Conservation (phyloP, 352 stramenopile species). For the Globisporangium megalacanthum region DNA sequence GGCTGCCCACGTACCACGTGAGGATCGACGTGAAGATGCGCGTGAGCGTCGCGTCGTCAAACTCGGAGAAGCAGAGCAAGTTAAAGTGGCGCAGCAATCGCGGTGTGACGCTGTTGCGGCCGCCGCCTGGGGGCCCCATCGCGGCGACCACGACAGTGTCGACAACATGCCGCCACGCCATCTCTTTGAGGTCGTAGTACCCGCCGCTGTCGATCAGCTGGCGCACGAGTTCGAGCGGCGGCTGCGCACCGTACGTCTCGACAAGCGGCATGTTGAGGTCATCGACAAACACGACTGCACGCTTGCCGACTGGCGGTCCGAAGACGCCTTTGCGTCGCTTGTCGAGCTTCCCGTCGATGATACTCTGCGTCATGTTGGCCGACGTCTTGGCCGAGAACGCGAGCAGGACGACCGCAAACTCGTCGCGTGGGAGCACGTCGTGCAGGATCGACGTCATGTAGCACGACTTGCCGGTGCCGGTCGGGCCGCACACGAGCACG, state of each 20-base stretch:
- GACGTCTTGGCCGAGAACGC: conserved; percentile 93
- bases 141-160: conserved; percentile 88
- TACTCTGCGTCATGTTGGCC: conserved; percentile 93
- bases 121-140: conserved; percentile 90
- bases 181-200: conserved; percentile 94
- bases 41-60: conserved; percentile 90
- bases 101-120: conserved; percentile 89
- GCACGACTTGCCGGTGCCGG: conserved; percentile 91
- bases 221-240: conserved; percentile 89
- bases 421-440: conserved; percentile 67
- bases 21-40: conserved; percentile 93
- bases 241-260: conserved; percentile 91
- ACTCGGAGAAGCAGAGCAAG: conserved; percentile 91
- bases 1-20: conserved; percentile 72
- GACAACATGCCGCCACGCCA: conserved; percentile 88
- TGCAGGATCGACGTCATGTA: conserved; percentile 88
- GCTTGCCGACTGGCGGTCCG: conserved; percentile 84
- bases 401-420: conserved; percentile 86
- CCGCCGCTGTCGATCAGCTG: conserved; percentile 89
- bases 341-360: conserved; percentile 94
- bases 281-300: conserved; percentile 89
- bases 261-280: conserved; percentile 96
- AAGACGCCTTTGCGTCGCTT: conserved; percentile 91
- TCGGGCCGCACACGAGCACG: conserved; percentile 89
- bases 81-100: conserved; percentile 91